Evolutionary conservation across 345 rosid species (phyloP), one percentile per base, ranked within the genome.

Genomic region (Eucalyptus marginata): DNA sequence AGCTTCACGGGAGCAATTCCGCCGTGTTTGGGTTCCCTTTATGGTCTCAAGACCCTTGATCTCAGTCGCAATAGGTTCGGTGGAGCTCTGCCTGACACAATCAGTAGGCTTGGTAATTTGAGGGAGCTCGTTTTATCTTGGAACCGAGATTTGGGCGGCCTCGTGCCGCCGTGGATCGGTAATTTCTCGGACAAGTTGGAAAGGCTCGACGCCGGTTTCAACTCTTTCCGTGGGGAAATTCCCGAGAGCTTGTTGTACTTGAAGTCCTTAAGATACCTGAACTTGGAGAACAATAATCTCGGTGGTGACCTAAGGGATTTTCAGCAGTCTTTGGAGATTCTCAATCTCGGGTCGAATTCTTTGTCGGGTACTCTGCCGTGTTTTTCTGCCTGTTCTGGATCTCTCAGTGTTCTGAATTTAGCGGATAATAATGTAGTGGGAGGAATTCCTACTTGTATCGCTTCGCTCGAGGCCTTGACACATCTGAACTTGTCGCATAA

Each of bases 371-470:
- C 99, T 87, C 84, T 96, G 92, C 99, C 98, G 88, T 97, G 99
- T 92, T 95, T 96, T 86, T 91, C 96, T 81, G 94, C 95, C 9
- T 93, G 94, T 68, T 92, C 93, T 66, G 91, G 80, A 25, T 94
- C 97, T 76, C 95, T 96, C 13, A 90, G 43, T 86, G 89, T 94
- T 68, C 84, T 97, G 90, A 94, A 93, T 90, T 93, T 96, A 50
- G 97, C 95, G 52, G 90, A 92, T 49, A 97, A 97, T 91, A 93
- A 94, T 88, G 88, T 97, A 50, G 88, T 93, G 64, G 99, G 99
- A 86, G 99, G 99, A 4, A 93, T 97, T 66, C 99, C 99, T 90
- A 95, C 99, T 13, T 97, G 99, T 91, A 92, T 97, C 62, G 93
- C 95, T 84, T 95, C 98, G 12, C 91, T 96, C 17, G 36, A 91